Evolutionary conservation across 2,329 filamentous ascomycete species (phyloP), one percentile per base, ranked within the genome.

Genomic region (Diaporthe helianthi): DNA sequence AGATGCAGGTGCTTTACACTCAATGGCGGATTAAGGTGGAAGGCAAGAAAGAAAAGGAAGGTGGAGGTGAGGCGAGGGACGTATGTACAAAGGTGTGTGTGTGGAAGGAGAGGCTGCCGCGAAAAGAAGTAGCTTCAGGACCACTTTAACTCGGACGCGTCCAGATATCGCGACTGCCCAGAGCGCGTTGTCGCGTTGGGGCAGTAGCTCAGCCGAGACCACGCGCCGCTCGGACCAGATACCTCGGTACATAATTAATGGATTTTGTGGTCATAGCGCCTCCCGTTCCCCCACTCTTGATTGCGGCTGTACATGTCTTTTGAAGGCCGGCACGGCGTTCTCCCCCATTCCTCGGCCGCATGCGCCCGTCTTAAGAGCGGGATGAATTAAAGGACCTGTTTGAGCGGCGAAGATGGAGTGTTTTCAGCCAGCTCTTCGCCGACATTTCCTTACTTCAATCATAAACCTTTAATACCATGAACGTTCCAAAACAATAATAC

Each of bases 21-120:
- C 31, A 9, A 53, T 68, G 38, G 65, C 65, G 54, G 68, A 47
- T n/a, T 44, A 67, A 72, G 69, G 69, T 41, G 33, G 24, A 36
- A 55, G 68, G 33, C 46, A 38, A 36, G n/a, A 38, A n/a, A 15
- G 33, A 8, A 22, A 4, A 44, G 69, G 53, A 65, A 69, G 66
- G 53, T 44, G 66, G 24, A 47, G 49, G n/a, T 44, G 55, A n/a
- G 24, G 26, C 17, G 22, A 7, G 22, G n/a, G 36, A 41, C 47
- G 54, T 41, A 65, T 44, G 53, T 53, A 31, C 26, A 58, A 8
- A 55, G 38, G 24, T 17, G 26, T 47, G 24, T 17, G 26, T 17
- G 26, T 49, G 53, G 33, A 65, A 51, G 46, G 61, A 33, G 38
- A 46, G 38, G 24, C 24, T 26, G 26, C 5, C 31, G 22, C 64